These are phyloP conservation scores for Rhynchospora breviuscula DNA, from an alignment of 176 grass and related monocot genomes.

Conservation along the genomic window DNA sequence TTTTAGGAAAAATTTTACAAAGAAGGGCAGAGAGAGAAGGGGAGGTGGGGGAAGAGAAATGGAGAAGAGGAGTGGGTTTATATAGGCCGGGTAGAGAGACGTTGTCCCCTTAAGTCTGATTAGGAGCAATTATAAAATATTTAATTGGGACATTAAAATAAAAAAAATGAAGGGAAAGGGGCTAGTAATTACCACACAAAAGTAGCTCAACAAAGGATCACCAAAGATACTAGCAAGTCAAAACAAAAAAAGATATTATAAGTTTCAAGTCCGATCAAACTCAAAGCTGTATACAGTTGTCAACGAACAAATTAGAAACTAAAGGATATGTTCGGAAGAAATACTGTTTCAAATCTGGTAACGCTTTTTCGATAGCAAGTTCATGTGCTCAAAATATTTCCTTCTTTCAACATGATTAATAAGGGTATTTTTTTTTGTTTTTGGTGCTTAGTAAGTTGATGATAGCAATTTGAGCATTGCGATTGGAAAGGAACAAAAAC, in stretches of 20 bases:
- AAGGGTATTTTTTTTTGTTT: no score
- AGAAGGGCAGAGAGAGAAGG: neutral
- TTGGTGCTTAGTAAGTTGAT: neutral
- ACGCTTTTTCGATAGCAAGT: neutral
- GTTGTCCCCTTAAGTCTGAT: neutral
- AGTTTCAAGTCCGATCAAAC: neutral
- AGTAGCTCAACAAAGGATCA: neutral
- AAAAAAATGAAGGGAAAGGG: neutral
- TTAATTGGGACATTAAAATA: neutral
- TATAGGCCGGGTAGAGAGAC: slow-evolving; percentile 19
- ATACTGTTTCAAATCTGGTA: neutral
- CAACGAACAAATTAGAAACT: neutral
- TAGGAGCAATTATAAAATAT: neutral
- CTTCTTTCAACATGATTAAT: neutral
- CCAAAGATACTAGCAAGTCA: neutral
- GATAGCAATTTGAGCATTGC: neutral
- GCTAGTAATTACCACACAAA: neutral
- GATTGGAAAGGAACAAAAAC: neutral
- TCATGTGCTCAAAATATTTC: neutral
- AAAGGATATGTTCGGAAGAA: neutral
- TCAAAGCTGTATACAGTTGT: slow-evolving; percentile 3
- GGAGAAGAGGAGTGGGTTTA: slow-evolving; percentile 16
- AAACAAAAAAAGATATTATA: neutral
- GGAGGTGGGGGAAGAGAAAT: slow-evolving; percentile 14
- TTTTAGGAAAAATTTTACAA: neutral